Percentiles rank a stretch among this genome's conserved stretches.
Conservation (phyloP, 2,329 filamentous ascomycete genomes). For the Hymenoscyphus occultus region DNA sequence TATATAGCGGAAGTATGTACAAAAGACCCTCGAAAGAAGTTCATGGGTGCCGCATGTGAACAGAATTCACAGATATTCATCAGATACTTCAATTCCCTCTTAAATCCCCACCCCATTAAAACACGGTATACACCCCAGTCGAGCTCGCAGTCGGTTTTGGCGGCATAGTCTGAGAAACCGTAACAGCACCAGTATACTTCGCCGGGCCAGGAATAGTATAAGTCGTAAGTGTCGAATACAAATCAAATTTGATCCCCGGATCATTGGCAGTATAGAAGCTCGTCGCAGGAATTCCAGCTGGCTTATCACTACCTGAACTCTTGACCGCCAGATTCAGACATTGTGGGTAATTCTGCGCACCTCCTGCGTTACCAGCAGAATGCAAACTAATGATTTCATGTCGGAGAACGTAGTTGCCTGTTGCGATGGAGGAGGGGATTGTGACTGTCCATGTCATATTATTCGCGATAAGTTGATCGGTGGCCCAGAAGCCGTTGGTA, state of each 20-base stretch:
- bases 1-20: not conserved
- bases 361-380: conserved; percentile 36
- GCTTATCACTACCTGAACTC: conserved; percentile 41
- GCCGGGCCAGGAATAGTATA: conserved; percentile 39
- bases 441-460: conserved; percentile 52
- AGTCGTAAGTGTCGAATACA: conserved; percentile 37
- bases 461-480: conserved; percentile 48
- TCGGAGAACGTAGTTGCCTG: conserved; percentile 51
- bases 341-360: conserved; percentile 49
- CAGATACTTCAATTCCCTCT: not conserved
- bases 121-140: conserved; percentile 21
- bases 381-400: conserved; percentile 42
- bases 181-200: conserved; percentile 29
- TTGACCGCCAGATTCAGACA: conserved; percentile 49
- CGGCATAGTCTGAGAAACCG: conserved; percentile 24
- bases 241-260: conserved; percentile 41
- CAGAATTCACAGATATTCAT: not conserved
- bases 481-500: conserved; percentile 41
- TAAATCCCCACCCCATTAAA: not conserved
- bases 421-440: conserved; percentile 43
- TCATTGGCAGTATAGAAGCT: conserved; percentile 42
- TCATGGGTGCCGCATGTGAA: not conserved
- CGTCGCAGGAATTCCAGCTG: conserved; percentile 39
- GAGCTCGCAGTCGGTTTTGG: conserved; percentile 25
- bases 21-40: not conserved